Evolutionary conservation across 2,329 filamentous ascomycete species (phyloP).

Genomic region (Coniochaeta sp.): DNA sequence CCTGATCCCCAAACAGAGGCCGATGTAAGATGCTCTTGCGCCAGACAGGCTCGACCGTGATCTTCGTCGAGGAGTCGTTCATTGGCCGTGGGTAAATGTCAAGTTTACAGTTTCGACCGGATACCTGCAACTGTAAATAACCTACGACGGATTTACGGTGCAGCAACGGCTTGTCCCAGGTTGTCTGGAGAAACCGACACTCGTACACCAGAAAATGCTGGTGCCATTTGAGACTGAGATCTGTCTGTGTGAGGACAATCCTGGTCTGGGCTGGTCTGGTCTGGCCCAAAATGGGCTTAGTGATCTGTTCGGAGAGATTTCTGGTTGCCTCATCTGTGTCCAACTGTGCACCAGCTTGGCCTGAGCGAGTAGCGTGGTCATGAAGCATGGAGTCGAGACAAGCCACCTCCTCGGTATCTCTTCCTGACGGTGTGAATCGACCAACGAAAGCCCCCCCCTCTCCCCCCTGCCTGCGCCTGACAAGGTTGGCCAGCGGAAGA

Average conservation of each 20-base stretch:
- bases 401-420: constrained; percentile 26
- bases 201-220: constrained; percentile 7
- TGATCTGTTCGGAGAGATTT: constrained; percentile 1
- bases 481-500: background rate
- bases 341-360: background rate
- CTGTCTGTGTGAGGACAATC: constrained; percentile 12
- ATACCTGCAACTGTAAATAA: constrained; percentile 11
- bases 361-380: constrained; percentile 8
- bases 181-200: constrained; percentile 11
- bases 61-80: constrained; percentile 17
- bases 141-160: constrained; percentile 20
- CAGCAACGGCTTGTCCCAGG: constrained; percentile 16
- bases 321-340: constrained; percentile 1
- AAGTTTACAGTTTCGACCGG: constrained; percentile 10
- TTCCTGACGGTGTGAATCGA: constrained; percentile 11
- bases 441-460: constrained; percentile 10
- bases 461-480: background rate
- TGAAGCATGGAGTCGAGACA: constrained; percentile 26
- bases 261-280: constrained; percentile 6
- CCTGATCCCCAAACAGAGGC: constrained; percentile 16
- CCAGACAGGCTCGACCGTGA: constrained; percentile 23
- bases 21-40: constrained; percentile 19
- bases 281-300: constrained; percentile 1
- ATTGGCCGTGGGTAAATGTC: constrained; percentile 17
- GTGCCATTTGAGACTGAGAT: constrained; percentile 14